Percentiles rank a stretch among this genome's conserved stretches.
These are phyloP conservation scores for Epichloe gansuensis DNA, from an alignment of 2,329 filamentous ascomycete genomes.

Conservation along the genomic window DNA sequence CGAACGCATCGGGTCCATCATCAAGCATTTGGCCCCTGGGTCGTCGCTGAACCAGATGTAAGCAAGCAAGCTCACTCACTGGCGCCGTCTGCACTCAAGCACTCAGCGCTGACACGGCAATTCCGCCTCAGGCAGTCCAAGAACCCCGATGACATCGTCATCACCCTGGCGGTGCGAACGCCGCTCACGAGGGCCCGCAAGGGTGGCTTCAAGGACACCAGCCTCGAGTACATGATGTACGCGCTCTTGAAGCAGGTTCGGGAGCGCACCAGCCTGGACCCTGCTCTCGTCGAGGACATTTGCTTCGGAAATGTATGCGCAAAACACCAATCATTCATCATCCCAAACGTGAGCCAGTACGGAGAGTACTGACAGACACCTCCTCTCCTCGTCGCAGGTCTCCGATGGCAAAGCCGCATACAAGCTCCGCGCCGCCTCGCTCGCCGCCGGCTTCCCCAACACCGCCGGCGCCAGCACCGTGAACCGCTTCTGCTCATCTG, in stretches of 20 bases:
- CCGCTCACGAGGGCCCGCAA: constrained; percentile 80
- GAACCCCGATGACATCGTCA: constrained; percentile 92
- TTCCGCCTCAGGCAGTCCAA: constrained; percentile 58
- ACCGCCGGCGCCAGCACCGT: constrained; percentile 69
- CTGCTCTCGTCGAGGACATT: constrained; percentile 74
- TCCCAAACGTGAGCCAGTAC: neutral
- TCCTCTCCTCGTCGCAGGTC: constrained; percentile 38
- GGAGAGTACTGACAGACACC: neutral
- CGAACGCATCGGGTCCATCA: constrained; percentile 75
- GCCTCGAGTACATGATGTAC: constrained; percentile 75
- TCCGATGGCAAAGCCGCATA: constrained; percentile 77
- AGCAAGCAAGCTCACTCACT: constrained; percentile 19
- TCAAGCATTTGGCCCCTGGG: constrained; percentile 71
- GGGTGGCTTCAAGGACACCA: constrained; percentile 90
- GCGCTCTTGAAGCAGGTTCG: constrained; percentile 67
- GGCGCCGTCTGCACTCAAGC: neutral
- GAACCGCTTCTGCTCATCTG: constrained; percentile 96
- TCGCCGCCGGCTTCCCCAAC: constrained; percentile 88
- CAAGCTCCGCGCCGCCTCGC: constrained; percentile 75
- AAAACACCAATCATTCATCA: no score
- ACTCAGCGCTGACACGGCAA: neutral
- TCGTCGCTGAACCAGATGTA: constrained; percentile 67
- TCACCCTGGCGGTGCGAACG: constrained; percentile 82
- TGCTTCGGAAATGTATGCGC: constrained; percentile 70
- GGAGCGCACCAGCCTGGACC: constrained; percentile 63